Base-by-base conservation (phyloP, 2,329 filamentous ascomycete genomes). In the Arthrobotrys sphaeroides region DNA sequence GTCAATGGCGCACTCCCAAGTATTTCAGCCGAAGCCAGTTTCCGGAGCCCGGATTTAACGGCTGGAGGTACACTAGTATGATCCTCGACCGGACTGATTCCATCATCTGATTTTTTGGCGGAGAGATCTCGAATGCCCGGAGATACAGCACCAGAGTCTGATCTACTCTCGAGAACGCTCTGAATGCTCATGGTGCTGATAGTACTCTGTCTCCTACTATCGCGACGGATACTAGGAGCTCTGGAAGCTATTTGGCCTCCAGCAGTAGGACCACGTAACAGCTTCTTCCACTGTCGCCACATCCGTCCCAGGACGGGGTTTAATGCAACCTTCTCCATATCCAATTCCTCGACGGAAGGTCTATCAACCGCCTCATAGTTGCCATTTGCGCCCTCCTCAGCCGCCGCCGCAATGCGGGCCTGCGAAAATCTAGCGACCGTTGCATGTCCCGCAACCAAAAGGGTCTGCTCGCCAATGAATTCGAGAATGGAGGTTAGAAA, bases 221-320 rank as follows among this genome's bases (percentile, higher is more conserved):
- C 70, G 33, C 70, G 70, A 26, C 70, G 62, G 24, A 55, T 70
- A 31, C 70, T 74, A 4, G 70, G 70, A 28, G 53, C 61, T 51
- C 70, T 62, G 13, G 70, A 74, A 60, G 62, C 70, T 55, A 74
- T 74, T 28, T 67, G 70, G 9, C 70, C 65, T n/a, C 64, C 59
- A 38, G 73, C 57, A 18, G 76, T 61, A 20, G 74, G 61, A 18
- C 77, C 77, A 70, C 92, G 88, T 79, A 91, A 86, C 77, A 91
- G 88, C 84, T 97, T 97, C 83, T 95, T 93, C 95, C 95, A 99
- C 24, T 92, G 91, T 79, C 95, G 89, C 95, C 95, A 99, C 45
- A 98, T 85, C 55, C 94, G 87, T 18, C 95, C 95, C 0, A 99
- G 85, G 1, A 92, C 94, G 69, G 93, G 88, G 81, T 97, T 96